Percentiles rank a stretch among this genome's conserved stretches.
Conservation (phyloP, 2,329 filamentous ascomycete species). For the Sporothrix brunneoviolacea region DNA sequence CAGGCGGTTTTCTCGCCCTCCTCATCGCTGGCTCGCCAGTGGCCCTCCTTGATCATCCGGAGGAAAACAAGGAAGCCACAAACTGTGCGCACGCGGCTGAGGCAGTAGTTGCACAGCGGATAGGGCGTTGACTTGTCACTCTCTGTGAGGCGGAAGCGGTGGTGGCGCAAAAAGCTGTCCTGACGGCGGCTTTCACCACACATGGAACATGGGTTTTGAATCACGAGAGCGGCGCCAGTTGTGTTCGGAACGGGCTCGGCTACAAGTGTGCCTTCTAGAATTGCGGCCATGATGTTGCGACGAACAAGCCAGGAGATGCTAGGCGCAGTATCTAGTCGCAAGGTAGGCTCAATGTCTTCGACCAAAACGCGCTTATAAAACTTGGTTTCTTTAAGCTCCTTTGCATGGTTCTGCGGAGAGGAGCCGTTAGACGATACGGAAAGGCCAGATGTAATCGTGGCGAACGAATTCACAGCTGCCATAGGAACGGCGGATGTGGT, state of each 20-base stretch:
- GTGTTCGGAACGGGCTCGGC: slow-evolving; percentile 73
- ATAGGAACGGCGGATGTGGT: not conserved
- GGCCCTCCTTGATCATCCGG: slow-evolving; percentile 83
- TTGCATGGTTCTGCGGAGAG: slow-evolving; percentile 32
- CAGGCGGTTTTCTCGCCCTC: slow-evolving; percentile 83
- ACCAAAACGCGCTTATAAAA: slow-evolving; percentile 87
- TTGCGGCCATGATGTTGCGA: slow-evolving; percentile 72
- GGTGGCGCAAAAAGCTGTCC: slow-evolving; percentile 64
- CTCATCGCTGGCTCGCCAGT: slow-evolving; percentile 76
- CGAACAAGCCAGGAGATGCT: slow-evolving; percentile 91
- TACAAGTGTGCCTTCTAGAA: slow-evolving; percentile 77
- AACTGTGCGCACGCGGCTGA: slow-evolving; percentile 73
- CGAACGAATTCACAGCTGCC: slow-evolving; percentile 27
- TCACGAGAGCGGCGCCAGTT: slow-evolving; percentile 21
- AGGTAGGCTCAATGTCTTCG: slow-evolving; percentile 91
- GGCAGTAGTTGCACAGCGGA: slow-evolving; percentile 82
- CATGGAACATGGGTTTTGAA: slow-evolving; percentile 55
- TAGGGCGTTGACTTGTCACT: slow-evolving; percentile 81
- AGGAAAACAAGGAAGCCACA: slow-evolving; percentile 92
- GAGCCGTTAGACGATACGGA: slow-evolving; percentile 28
- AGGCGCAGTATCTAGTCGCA: slow-evolving; percentile 82
- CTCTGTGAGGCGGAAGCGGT: slow-evolving; percentile 85
- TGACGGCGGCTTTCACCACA: slow-evolving; percentile 79
- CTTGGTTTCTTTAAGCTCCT: slow-evolving; percentile 70
- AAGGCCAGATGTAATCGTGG: slow-evolving; percentile 30